Percentiles rank a stretch among this genome's conserved stretches.
Conservation (phyloP, 2,329 filamentous ascomycete species). For the Bisporella sp. region DNA sequence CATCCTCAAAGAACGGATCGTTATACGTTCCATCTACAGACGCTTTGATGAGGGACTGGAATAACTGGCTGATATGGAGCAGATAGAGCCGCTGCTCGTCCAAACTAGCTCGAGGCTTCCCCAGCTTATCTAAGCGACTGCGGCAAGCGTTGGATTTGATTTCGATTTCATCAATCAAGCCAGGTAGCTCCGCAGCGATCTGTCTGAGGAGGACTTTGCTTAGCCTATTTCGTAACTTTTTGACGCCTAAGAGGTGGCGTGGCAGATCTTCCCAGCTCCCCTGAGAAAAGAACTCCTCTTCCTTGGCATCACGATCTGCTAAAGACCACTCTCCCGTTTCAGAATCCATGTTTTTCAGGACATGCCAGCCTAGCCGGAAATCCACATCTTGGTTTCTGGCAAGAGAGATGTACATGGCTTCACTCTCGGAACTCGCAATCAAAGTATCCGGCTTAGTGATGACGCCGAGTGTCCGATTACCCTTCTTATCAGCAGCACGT, state of each 20-base stretch:
- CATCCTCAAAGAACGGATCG: constrained; percentile 33
- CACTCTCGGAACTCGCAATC: constrained; percentile 31
- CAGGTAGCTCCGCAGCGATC: constrained; percentile 11
- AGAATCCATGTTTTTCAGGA: constrained; percentile 36
- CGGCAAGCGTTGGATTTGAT: not conserved
- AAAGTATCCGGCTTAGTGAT: constrained; percentile 54
- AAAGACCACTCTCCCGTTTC: constrained; percentile 36
- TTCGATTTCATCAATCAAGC: constrained; percentile 17
- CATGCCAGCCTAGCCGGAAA: constrained; percentile 40
- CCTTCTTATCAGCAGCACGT: constrained; percentile 31
- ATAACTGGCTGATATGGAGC: constrained; percentile 7
- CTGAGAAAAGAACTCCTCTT: constrained; percentile 8
- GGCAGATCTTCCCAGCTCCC: constrained; percentile 13
- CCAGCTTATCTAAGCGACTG: constrained; percentile 4
- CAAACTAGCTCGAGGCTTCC: constrained; percentile 2
- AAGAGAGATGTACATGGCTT: constrained; percentile 33
- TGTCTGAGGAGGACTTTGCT: constrained; percentile 23
- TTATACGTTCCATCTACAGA: constrained; percentile 14
- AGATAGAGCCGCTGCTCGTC: constrained; percentile 8
- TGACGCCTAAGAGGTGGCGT: constrained; percentile 26
- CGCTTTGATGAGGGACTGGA: constrained; percentile 9
- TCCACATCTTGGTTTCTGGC: constrained; percentile 39
- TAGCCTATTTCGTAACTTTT: constrained; percentile 38
- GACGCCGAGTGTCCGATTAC: constrained; percentile 35
- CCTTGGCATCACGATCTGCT: constrained; percentile 1